Conservation (phyloP, 116 monocot genomes). For the Cymodocea nodosa region DNA sequence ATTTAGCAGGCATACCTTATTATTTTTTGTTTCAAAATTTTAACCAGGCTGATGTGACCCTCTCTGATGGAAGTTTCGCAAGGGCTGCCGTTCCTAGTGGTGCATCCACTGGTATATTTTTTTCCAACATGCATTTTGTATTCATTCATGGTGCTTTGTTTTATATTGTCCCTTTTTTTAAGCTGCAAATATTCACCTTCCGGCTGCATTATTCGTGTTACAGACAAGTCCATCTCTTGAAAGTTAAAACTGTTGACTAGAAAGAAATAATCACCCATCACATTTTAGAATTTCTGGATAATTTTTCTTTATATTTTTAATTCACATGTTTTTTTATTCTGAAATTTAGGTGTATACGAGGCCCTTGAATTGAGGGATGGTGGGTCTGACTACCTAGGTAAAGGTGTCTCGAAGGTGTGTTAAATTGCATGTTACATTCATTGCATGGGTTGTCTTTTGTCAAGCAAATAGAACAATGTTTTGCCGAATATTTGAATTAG, state of each 20-base stretch:
- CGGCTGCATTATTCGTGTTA: background rate
- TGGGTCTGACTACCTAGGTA: constrained; percentile 87
- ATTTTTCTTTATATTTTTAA: background rate
- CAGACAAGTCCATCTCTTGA: too few species aligned
- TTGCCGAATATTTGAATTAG: too few species aligned
- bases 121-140: background rate
- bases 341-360: constrained; percentile 61
- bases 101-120: constrained; percentile 32
- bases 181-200: background rate
- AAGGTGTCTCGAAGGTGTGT: constrained; percentile 79
- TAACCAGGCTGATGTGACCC: constrained; percentile 20
- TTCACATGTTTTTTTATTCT: background rate
- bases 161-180: background rate
- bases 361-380: constrained; percentile 94
- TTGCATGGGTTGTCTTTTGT: too few species aligned
- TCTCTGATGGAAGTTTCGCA: constrained; percentile 13
- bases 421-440: background rate
- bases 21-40: background rate
- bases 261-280: too few species aligned
- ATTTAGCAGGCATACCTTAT: background rate
- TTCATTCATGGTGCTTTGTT: background rate
- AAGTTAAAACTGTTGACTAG: too few species aligned
- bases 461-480: background rate
- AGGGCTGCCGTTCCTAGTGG: constrained; percentile 53
- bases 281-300: too few species aligned